Evolutionary conservation across 495 filamentous ascomycete species (phyloP).

Genomic region (Talaromyces nanjingensis): DNA sequence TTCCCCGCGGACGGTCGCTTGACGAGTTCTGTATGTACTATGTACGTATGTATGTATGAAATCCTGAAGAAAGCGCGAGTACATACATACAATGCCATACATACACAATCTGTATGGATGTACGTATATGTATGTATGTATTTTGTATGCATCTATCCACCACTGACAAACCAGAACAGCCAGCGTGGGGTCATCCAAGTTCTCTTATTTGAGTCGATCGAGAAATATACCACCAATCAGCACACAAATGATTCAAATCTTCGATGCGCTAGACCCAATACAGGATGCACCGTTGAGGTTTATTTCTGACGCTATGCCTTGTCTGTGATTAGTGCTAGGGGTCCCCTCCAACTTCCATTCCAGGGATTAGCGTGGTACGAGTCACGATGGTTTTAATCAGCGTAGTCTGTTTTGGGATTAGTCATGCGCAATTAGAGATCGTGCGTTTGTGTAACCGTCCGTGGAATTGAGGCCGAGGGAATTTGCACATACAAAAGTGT

Average conservation of each 20-base stretch:
- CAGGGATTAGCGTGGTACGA: not conserved
- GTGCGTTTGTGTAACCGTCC: not conserved
- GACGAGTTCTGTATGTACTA: not conserved
- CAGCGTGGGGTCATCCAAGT: not conserved
- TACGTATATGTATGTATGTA: no score
- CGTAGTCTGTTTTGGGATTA: not conserved
- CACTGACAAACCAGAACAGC: not conserved
- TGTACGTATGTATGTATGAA: not conserved
- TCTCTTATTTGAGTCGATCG: not conserved
- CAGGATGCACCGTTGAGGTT: not conserved
- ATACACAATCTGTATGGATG: not conserved
- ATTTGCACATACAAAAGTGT: not conserved
- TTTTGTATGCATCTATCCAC: no score
- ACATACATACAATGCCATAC: no score
- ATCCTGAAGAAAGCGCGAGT: no score
- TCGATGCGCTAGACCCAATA: not conserved
- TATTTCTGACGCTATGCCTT: not conserved
- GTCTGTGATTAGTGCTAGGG: not conserved
- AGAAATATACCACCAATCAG: not conserved
- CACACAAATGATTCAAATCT: not conserved
- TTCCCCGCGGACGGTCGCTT: not conserved
- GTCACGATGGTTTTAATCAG: not conserved
- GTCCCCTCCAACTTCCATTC: not conserved
- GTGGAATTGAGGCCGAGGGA: not conserved
- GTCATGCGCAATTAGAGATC: not conserved